Base-by-base conservation (phyloP, 805 yeast genomes). In the Metschnikowia kunwiensis region DNA sequence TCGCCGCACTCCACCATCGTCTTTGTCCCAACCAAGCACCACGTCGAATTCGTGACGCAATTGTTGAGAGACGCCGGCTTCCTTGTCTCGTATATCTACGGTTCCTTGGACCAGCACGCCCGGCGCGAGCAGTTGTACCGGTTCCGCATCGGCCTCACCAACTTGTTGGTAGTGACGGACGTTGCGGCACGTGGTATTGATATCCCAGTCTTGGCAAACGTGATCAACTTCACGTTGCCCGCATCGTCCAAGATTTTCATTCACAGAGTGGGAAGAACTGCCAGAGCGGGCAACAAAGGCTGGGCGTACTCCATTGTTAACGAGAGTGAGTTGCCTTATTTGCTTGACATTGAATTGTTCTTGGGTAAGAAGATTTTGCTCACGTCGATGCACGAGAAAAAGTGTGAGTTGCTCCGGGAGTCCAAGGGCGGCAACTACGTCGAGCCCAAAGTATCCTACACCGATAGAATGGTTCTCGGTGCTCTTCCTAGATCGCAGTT, bases 171-270 rank as follows among this genome's bases (percentile, higher is more conserved):
- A 7, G 99, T 93, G 37, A 93, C 98, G 1, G 98, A 93, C 70
- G 97, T 86, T 46, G 96, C 96, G 17, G 98, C 98, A 2, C 82
- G 98, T 70, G 98, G 98, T 80, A 88, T 93, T 44, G 99, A 94
- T 77, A 86, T 93, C 47, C 98, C 98, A 0, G 80, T 93, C 38
- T 74, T 93, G 55, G 96, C 97, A 5, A 89, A 94, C 55, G 99
- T 93, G 35, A 75, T 93, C 49, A 93, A 93, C 60, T 93, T 77
- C 61, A 79, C 96, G 1, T 70, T 93, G 42, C 97, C 97, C 8
- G 83, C 87, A 1, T 82, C 94, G 1, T 87, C 97, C 4, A 93
- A 94, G 61, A 84, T 91, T 41, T 93, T 93, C 61, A 77, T 93
- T 38, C 99, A 93, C 64, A 80, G 99, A 65, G 97, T 93, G 30